phyloP scores from a whole-genome alignment of 2,329 filamentous ascomycete species.

The Orbilia brochopaga region DNA sequence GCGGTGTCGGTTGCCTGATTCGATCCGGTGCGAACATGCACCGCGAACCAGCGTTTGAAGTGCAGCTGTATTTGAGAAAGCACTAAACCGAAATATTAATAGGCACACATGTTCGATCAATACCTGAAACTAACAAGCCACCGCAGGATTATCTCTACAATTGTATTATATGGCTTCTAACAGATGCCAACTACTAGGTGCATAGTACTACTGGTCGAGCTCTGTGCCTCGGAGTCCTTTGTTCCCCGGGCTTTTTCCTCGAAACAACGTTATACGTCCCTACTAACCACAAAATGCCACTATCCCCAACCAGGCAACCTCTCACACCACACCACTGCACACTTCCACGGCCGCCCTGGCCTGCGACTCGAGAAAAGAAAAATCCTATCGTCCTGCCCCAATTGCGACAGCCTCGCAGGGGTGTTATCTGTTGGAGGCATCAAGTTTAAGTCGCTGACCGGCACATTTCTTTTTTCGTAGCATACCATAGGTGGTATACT shows the following conservation, averaged over 20 bases:
- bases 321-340: background rate
- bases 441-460: background rate
- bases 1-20: constrained; percentile 47
- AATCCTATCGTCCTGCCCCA: constrained; percentile 49
- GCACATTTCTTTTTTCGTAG: constrained; percentile 19
- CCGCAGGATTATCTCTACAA: too few relatives aligned
- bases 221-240: too few relatives aligned
- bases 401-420: constrained; percentile 37
- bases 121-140: too few relatives aligned
- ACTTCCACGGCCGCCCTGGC: background rate
- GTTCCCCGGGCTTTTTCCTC: too few relatives aligned
- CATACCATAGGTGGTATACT: constrained; percentile 16
- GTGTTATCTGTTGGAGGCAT: constrained; percentile 17
- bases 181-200: too few relatives aligned
- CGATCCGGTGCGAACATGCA: constrained; percentile 20
- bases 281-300: background rate
- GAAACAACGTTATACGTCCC: background rate
- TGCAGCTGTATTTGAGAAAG: background rate
- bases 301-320: background rate
- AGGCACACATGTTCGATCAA: constrained; percentile 15
- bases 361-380: constrained; percentile 24
- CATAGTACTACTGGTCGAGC: too few relatives aligned
- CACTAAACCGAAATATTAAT: too few relatives aligned
- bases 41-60: constrained; percentile 15
- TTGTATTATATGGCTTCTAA: too few relatives aligned